Evolutionary conservation across 495 filamentous ascomycete species (phyloP).

Genomic region (Talaromyces wortmannii): DNA sequence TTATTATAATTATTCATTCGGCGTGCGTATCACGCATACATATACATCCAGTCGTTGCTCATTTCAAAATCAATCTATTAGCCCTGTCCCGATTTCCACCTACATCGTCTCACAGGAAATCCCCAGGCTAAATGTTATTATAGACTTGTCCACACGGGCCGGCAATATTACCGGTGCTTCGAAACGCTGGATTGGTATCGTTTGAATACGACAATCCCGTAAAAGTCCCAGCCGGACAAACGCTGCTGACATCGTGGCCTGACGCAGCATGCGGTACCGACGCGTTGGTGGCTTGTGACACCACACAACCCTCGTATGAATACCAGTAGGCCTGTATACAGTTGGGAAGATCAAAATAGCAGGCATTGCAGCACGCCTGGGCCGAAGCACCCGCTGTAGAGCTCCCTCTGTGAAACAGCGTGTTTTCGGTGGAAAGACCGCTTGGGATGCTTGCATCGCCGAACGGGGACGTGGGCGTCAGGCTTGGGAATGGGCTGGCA

Average conservation of each 20-base stretch:
- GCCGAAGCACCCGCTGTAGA: conserved; percentile 6
- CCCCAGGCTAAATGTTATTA: background rate
- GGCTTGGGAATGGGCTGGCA: conserved; percentile 7
- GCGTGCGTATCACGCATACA: background rate
- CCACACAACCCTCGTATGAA: conserved; percentile 14
- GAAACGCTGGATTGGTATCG: conserved; percentile 6
- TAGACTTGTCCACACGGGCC: conserved; percentile 13
- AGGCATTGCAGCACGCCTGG: conserved; percentile 12
- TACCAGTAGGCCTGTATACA: conserved; percentile 13
- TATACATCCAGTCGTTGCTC: background rate
- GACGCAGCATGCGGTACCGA: conserved; percentile 1
- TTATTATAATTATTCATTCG: too few relatives aligned
- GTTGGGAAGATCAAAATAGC: conserved; percentile 11
- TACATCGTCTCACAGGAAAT: background rate
- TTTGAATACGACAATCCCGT: conserved; percentile 9
- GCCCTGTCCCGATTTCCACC: background rate
- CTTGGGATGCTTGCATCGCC: conserved; percentile 2
- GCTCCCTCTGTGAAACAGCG: background rate
- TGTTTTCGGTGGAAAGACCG: conserved; percentile 3
- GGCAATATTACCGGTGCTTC: conserved; percentile 13
- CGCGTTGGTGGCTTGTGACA: conserved; percentile 2
- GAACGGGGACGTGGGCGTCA: background rate
- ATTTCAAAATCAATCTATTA: background rate
- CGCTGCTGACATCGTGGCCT: conserved; percentile 3
- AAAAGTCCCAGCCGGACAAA: conserved; percentile 9